Base-by-base conservation (phyloP, 331 rosid species). In the Pyracantha coccinea region DNA sequence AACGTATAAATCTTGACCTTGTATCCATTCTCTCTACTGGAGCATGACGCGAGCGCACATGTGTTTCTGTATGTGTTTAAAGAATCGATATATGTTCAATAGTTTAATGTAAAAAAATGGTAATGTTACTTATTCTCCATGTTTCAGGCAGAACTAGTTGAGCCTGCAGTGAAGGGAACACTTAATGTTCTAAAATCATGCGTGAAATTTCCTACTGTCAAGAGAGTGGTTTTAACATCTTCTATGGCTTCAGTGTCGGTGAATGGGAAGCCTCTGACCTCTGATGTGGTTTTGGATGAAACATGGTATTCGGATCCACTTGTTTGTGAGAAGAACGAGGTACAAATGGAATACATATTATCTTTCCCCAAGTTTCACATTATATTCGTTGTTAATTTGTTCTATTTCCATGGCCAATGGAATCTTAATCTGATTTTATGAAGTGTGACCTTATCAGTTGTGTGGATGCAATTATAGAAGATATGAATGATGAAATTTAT, bases 291-390 rank as follows among this genome's bases (percentile, higher is more conserved):
- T 1, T 73, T 86, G 7, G 86, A 88, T 62, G 88, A 88, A 77
- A 86, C 88, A 12, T 88, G 90, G 87, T 86, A 80, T 86, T 78
- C 93, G 0, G 21, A 78, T 71, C 76, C 81, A 20, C 72, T 68
- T 38, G 0, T 80, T 21, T 80, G 83, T 50, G 62, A 74, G 72
- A 64, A 79, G 9, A 62, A 66, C 44, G 5, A 79, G 85, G 93
- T 89, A 35, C 25, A 47, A 2, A 38, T 19, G 11, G 5, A 72
- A 6, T 50, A 50, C 47, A 19, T 71, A 28, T n/a, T 38, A 55
- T 12, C 64, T 29, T 35, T 17, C 33, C 16, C 53, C 24, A 3
- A 24, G 32, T 71, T 29, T 19, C 66, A 35, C 5, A 65, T 55
- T 32, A 7, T 31, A 15, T 21, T 63, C 2, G 12, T 27, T 55